Conservation (phyloP, 164 flowering plant genomes). For the Saururus chinensis region DNA sequence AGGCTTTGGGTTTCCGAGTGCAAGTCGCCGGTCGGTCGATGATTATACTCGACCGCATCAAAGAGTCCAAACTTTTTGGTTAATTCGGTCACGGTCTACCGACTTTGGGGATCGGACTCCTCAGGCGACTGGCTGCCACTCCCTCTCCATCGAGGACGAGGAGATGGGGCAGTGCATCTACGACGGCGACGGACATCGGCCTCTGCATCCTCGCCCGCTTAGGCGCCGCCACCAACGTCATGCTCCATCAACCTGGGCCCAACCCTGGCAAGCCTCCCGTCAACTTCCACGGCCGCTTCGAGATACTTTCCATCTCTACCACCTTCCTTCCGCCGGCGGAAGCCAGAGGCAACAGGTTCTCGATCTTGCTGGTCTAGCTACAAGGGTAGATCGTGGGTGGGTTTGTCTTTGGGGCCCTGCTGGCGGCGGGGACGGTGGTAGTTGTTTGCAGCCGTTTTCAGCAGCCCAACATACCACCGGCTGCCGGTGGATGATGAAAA, state of each 20-base stretch:
- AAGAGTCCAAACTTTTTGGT: no score
- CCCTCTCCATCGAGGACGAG: no score
- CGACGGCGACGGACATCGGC: constrained; percentile 32
- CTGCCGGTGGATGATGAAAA: constrained; percentile 29
- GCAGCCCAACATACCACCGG: constrained; percentile 40
- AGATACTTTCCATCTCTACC: constrained; percentile 59
- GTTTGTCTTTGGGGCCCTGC: constrained; percentile 36
- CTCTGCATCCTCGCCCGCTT: constrained; percentile 49
- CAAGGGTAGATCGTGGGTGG: constrained; percentile 77
- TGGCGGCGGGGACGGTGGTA: constrained; percentile 45
- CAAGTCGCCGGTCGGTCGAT: no score
- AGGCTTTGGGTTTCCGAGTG: no score
- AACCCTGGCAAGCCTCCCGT: constrained; percentile 39
- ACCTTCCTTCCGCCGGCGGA: constrained; percentile 32
- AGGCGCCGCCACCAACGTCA: constrained; percentile 59
- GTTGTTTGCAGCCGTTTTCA: constrained; percentile 45
- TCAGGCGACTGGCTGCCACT: no score
- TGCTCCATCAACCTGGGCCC: constrained; percentile 54
- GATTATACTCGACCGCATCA: no score
- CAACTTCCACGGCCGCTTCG: constrained; percentile 66
- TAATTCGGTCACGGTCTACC: no score
- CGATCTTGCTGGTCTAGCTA: constrained; percentile 52
- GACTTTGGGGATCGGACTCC: no score
- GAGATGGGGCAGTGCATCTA: no score
- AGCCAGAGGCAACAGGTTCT: constrained; percentile 14